Conservation (phyloP, 768 basidiomycete species). For the Coprinopsis strossmayeri region DNA sequence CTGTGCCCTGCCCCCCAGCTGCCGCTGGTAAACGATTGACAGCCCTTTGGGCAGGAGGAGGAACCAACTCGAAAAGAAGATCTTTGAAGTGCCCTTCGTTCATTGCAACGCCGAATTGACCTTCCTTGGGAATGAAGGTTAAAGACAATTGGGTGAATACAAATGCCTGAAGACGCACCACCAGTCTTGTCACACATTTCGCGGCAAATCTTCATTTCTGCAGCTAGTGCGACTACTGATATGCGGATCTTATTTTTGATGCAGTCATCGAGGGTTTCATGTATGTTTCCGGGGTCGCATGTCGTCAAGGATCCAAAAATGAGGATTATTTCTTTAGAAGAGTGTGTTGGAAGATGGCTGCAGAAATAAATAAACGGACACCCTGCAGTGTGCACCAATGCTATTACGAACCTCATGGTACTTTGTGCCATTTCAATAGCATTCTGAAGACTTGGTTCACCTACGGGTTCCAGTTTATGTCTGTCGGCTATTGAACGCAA, state of each 20-base stretch:
- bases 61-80: constrained; percentile 89
- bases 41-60: constrained; percentile 81
- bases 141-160: constrained; percentile 1
- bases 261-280: constrained; percentile 86
- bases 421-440: constrained; percentile 94
- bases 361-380: too few species aligned
- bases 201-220: constrained; percentile 97
- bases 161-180: constrained; percentile 43
- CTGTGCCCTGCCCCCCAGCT: constrained; percentile 23
- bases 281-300: constrained; percentile 95
- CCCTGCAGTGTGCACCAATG: too few species aligned
- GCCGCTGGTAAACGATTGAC: constrained; percentile 38
- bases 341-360: constrained; percentile 96
- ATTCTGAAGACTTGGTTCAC: constrained; percentile 95
- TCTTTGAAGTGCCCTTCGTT: constrained; percentile 98
- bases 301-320: constrained; percentile 95
- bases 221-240: constrained; percentile 89
- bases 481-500: constrained; percentile 79
- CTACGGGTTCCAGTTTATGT: constrained; percentile 81
- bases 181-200: constrained; percentile 89
- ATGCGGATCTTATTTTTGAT: constrained; percentile 82
- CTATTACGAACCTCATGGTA: constrained; percentile 68
- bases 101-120: constrained; percentile 93
- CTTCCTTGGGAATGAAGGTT: constrained; percentile 26
- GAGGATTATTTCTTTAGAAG: constrained; percentile 90